Percentiles rank a stretch among this genome's conserved stretches.
phyloP scores from a whole-genome alignment of 2,329 filamentous ascomycete genomes.

The Curvularia verruculosa region DNA sequence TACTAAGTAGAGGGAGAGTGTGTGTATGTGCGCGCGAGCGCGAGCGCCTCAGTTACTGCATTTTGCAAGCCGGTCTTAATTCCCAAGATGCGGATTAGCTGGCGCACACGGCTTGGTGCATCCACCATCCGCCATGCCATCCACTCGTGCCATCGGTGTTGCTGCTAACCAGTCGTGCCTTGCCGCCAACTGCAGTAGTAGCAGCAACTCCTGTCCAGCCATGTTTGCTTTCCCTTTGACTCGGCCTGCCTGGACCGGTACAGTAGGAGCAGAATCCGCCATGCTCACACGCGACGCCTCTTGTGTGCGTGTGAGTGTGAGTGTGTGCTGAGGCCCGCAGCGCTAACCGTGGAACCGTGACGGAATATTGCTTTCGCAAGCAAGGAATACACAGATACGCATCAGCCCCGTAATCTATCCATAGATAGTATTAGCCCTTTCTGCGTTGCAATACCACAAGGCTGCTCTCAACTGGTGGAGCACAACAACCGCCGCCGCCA shows the following conservation, averaged over 20 bases:
- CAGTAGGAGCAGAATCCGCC: constrained; percentile 8
- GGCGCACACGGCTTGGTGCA: constrained; percentile 18
- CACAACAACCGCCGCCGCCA: constrained; percentile 13
- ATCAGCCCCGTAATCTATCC: constrained; percentile 27
- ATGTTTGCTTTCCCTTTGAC: constrained; percentile 37
- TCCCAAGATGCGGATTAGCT: constrained; percentile 5
- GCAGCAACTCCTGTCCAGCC: constrained; percentile 9
- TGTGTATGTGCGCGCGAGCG: not conserved
- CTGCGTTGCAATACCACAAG: constrained; percentile 24
- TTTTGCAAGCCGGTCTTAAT: constrained; percentile 8
- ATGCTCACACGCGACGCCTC: constrained; percentile 24
- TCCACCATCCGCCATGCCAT: constrained; percentile 11
- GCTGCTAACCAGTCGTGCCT: constrained; percentile 21
- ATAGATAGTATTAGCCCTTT: constrained; percentile 29
- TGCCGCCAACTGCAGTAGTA: constrained; percentile 6
- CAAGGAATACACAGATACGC: constrained; percentile 17
- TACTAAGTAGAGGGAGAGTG: too few species aligned
- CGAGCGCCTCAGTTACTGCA: constrained; percentile 23
- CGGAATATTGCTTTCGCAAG: constrained; percentile 36
- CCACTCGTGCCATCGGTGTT: constrained; percentile 19
- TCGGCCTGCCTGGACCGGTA: not conserved
- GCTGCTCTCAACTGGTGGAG: constrained; percentile 20
- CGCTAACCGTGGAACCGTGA: constrained; percentile 44
- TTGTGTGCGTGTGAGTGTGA: not conserved
- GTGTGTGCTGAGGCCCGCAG: constrained; percentile 24